phyloP scores from a whole-genome alignment of 495 filamentous ascomycete species.

The Cudoniella acicularis region DNA sequence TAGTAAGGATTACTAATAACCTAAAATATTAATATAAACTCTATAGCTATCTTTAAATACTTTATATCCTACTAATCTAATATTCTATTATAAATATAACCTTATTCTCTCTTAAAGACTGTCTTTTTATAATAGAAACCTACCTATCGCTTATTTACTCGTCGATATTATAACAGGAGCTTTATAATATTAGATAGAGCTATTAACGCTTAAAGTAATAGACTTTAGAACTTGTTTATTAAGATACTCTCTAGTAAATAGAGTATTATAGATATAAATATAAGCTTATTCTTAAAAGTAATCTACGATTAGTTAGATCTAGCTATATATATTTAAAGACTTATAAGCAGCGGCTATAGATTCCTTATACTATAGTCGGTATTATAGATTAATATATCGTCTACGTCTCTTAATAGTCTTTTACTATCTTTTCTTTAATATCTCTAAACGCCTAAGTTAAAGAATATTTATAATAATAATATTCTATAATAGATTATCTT shows the following conservation, averaged over 20 bases:
- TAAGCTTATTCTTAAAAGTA: conserved; percentile 4
- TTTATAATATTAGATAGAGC: conserved; percentile 3
- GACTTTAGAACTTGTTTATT: conserved; percentile 4
- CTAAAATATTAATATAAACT: too few species aligned
- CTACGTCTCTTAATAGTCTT: background rate
- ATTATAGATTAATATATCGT: background rate
- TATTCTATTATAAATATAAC: conserved; percentile 3
- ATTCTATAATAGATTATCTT: background rate
- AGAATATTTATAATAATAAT: background rate
- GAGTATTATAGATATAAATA: background rate
- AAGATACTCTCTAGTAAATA: conserved; percentile 2
- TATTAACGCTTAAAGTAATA: conserved; percentile 3
- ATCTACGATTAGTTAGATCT: conserved; percentile 2
- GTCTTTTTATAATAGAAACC: conserved; percentile 2
- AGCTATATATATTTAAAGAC: background rate
- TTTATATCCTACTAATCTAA: too few species aligned
- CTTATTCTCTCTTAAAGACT: background rate
- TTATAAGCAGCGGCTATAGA: background rate
- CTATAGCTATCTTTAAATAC: too few species aligned
- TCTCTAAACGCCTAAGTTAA: background rate
- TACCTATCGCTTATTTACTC: conserved; percentile 4
- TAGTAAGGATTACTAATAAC: too few species aligned
- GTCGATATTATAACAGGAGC: conserved; percentile 1
- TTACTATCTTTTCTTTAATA: conserved; percentile 1
- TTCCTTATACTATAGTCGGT: background rate